These are phyloP conservation scores for Diutina neorugosa DNA, from an alignment of 1,139 yeast species.

Conservation along the genomic window DNA sequence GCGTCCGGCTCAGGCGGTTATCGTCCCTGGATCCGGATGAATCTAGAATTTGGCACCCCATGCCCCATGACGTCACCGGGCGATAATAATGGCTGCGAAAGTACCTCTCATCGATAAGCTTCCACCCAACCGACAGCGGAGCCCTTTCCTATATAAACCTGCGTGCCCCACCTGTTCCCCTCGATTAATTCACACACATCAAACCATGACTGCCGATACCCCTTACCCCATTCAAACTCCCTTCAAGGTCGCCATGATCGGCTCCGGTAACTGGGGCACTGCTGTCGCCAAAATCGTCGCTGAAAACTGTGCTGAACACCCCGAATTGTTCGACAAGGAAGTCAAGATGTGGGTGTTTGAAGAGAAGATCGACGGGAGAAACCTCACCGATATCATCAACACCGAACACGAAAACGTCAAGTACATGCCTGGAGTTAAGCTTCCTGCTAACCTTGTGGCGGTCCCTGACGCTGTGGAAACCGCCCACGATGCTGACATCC, in stretches of 20 bases:
- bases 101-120: not conserved
- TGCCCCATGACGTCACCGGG: not conserved
- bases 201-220: slow-evolving; percentile 1
- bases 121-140: not conserved
- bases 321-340: slow-evolving; percentile 24
- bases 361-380: slow-evolving; percentile 29
- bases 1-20: not conserved
- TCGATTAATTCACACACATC: not conserved
- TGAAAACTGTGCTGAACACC: slow-evolving; percentile 29
- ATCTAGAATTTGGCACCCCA: not conserved
- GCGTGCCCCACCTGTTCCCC: not conserved
- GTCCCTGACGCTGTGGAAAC: slow-evolving; percentile 26
- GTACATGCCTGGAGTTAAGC: slow-evolving; percentile 32
- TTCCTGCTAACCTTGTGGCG: slow-evolving; percentile 32
- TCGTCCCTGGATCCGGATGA: not conserved
- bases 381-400: slow-evolving; percentile 34
- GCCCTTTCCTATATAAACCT: not conserved
- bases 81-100: not conserved
- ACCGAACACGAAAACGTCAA: slow-evolving; percentile 32
- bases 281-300: slow-evolving; percentile 36
- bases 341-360: slow-evolving; percentile 40
- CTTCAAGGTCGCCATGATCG: slow-evolving; percentile 30
- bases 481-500: slow-evolving; percentile 30
- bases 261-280: slow-evolving; percentile 42
- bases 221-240: slow-evolving; percentile 15